Evolutionary conservation across 495 filamentous ascomycete genomes (phyloP), one percentile per base, ranked within the genome.

Genomic region (Xylaria cubensis): DNA sequence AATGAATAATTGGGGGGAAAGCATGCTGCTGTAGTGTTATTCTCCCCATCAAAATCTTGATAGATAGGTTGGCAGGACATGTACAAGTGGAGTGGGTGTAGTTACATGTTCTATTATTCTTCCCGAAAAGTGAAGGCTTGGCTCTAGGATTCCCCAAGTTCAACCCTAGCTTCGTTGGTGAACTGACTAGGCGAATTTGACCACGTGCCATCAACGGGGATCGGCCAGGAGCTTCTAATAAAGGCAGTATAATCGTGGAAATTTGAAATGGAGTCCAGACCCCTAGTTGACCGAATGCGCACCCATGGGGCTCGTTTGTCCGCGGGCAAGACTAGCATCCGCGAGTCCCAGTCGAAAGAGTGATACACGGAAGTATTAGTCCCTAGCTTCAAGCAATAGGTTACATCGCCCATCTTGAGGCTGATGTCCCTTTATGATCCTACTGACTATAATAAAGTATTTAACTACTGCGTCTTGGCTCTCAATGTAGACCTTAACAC

Each of bases 291-390:
- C 73, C 71, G 39, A 69, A 61, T 70, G 44, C 44, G 64, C 73
- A 69, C 32, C 29, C 61, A 74, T 78, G 76, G 76, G 75, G 76
- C 73, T 61, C 70, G 42, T 65, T 56, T 67, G 72, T 76, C 75
- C 75, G 73, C n/a, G 65, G 70, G 64, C 62, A 58, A 42, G 53
- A 66, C 44, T 19, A 65, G 21, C 56, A 41, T 68, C 36, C 21
- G 3, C 58, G 46, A 29, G 48, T 44, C 42, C 64, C 17, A 51
- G 21, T 39, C 67, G 29, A 61, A 67, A 73, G 67, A 42, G 44
- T 58, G 59, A 62, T 64, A 6, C 34, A 34, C 69, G 61, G 69
- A 71, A 58, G 61, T 13, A 12, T 46, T 46, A 1, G 24, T 39
- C 59, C 69, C 69, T 71, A 65, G 69, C 48, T 63, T 53, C 10